Percentiles rank a stretch among this genome's conserved stretches.
Conservation (phyloP, 2,329 filamentous ascomycete species). For the Scortechinia acanthostroma region DNA sequence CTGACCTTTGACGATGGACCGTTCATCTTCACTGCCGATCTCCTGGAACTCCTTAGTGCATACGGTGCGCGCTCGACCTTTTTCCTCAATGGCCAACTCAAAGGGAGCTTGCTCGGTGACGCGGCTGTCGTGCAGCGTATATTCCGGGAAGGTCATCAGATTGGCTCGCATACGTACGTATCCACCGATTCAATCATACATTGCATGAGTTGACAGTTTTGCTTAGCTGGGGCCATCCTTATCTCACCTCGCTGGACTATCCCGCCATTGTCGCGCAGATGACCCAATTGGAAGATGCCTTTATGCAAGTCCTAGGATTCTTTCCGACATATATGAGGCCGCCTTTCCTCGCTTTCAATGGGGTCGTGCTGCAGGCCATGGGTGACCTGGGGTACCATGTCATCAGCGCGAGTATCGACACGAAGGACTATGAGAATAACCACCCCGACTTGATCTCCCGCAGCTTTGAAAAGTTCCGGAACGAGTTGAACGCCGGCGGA, state of each 20-base stretch:
- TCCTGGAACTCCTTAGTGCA: conserved; percentile 9
- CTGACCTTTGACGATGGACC: conserved; percentile 16
- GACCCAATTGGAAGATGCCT: conserved; percentile 33
- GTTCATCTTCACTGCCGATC: conserved; percentile 9
- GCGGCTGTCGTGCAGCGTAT: conserved; percentile 16
- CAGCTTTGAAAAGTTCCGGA: conserved; percentile 13
- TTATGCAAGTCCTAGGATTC: conserved; percentile 34
- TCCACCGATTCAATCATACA: no score
- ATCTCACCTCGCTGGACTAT: conserved; percentile 27
- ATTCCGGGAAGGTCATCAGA: conserved; percentile 33
- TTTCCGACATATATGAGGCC: conserved; percentile 44
- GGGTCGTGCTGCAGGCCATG: conserved; percentile 21
- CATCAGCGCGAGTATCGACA: conserved; percentile 34
- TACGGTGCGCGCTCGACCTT: conserved; percentile 12
- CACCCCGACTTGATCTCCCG: conserved; percentile 14
- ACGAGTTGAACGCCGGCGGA: conserved; percentile 18
- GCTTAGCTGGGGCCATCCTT: conserved; percentile 35
- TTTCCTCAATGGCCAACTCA: conserved; percentile 29
- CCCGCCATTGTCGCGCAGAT: conserved; percentile 28
- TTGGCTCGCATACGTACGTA: conserved; percentile 36
- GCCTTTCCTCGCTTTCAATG: conserved; percentile 32
- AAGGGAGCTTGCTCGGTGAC: conserved; percentile 24
- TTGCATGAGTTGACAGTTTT: no score
- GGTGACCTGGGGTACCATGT: conserved; percentile 37
- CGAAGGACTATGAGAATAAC: conserved; percentile 29